Conservation (phyloP, 345 rosid species). For the Sonneratia alba region DNA sequence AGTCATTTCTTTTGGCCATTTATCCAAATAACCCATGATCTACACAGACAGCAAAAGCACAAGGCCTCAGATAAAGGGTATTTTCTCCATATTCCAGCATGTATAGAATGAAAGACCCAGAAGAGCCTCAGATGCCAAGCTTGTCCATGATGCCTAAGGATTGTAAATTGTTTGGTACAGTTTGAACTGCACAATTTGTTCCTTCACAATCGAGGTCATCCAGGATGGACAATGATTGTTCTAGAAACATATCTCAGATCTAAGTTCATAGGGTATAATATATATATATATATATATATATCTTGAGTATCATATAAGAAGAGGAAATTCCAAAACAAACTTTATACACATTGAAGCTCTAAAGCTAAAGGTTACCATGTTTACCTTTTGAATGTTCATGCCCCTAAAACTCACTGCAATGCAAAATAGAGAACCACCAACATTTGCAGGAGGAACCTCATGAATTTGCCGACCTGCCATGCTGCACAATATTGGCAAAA, state of each 20-base stretch:
- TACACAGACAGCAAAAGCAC: not conserved
- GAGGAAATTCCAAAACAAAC: not conserved
- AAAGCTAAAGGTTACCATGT: slow-evolving; percentile 9
- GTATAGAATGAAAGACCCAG: not conserved
- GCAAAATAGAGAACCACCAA: slow-evolving; percentile 83
- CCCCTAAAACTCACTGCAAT: slow-evolving; percentile 76
- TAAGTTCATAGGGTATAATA: not conserved
- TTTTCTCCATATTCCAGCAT: not conserved
- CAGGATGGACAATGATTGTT: not conserved
- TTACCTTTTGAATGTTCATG: slow-evolving; percentile 65
- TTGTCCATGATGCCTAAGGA: not conserved
- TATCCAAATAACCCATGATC: not conserved
- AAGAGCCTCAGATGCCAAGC: not conserved
- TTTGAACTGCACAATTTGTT: not conserved
- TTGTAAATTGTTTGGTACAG: not conserved
- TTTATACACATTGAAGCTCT: slow-evolving; percentile 7
- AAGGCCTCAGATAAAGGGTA: not conserved
- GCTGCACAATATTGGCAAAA: slow-evolving; percentile 38
- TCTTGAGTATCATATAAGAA: not conserved
- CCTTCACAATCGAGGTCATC: not conserved
- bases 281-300: no score
- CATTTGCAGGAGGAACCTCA: slow-evolving; percentile 66
- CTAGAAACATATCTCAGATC: not conserved
- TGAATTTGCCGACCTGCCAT: slow-evolving; percentile 86
- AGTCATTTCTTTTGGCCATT: not conserved